Evolutionary conservation across 2,329 filamentous ascomycete species (phyloP).

Genomic region (Cercospora zeae-maydis): DNA sequence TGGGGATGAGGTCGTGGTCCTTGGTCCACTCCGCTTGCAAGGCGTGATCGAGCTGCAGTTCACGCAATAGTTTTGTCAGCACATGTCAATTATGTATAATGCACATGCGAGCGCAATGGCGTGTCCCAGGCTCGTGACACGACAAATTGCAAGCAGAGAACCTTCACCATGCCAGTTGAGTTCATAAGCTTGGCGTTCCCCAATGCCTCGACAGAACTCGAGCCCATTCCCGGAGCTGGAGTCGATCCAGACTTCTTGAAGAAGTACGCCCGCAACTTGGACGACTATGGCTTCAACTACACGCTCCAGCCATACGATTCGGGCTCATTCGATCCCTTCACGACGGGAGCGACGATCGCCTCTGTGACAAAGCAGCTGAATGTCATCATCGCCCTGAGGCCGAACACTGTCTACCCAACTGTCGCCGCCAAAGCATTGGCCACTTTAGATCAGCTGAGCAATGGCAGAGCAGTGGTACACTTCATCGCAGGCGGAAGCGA

Average conservation of each 20-base stretch:
- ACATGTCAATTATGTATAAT: constrained; percentile 9
- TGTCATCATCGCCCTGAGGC: constrained; percentile 59
- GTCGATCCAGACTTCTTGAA: constrained; percentile 56
- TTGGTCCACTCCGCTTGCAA: constrained; percentile 13
- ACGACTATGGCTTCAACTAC: constrained; percentile 61
- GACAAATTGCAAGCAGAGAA: neutral
- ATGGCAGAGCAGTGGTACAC: constrained; percentile 58
- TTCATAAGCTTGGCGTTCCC: constrained; percentile 59
- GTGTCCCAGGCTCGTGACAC: neutral
- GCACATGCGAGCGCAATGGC: neutral
- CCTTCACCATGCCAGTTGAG: constrained; percentile 39
- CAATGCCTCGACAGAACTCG: constrained; percentile 55
- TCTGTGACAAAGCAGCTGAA: constrained; percentile 57
- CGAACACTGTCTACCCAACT: constrained; percentile 61
- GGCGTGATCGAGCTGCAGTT: constrained; percentile 20
- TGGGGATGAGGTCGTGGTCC: constrained; percentile 9
- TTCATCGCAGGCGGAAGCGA: constrained; percentile 62
- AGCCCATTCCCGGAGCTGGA: constrained; percentile 50
- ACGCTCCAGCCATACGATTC: constrained; percentile 60
- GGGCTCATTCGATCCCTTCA: constrained; percentile 55
- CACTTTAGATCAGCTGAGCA: constrained; percentile 58
- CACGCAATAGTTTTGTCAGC: constrained; percentile 14
- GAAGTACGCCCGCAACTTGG: constrained; percentile 55
- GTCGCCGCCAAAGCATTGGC: constrained; percentile 61
- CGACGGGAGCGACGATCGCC: constrained; percentile 56